Percentiles rank a stretch among this genome's conserved stretches.
phyloP scores from a whole-genome alignment of 768 basidiomycete species.

The Suillus sp. region DNA sequence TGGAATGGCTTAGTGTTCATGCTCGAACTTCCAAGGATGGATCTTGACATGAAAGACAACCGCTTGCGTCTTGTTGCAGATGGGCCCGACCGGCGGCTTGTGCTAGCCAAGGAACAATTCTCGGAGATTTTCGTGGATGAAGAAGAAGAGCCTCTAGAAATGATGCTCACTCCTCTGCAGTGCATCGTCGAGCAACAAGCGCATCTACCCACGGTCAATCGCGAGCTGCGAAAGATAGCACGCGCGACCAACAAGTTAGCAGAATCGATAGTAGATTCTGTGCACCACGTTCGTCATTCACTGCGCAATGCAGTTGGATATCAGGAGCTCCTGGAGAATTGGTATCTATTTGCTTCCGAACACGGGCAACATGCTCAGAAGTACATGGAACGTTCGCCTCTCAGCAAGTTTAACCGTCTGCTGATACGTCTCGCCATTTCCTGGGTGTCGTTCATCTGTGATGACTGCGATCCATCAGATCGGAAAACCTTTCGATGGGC shows the following conservation, averaged over 20 bases:
- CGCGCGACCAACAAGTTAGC: slow-evolving; percentile 87
- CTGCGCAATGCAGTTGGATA: slow-evolving; percentile 60
- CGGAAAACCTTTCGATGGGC: slow-evolving; percentile 98
- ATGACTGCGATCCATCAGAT: slow-evolving; percentile 95
- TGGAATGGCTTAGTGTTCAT: slow-evolving; percentile 92
- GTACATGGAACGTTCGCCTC: slow-evolving; percentile 75
- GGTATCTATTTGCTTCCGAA: slow-evolving; percentile 96
- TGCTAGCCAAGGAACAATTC: slow-evolving; percentile 77
- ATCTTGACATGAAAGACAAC: slow-evolving; percentile 83
- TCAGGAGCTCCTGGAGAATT: slow-evolving; percentile 89
- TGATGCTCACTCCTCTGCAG: slow-evolving; percentile 41
- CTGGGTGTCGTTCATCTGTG: slow-evolving; percentile 98
- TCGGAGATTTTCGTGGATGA: slow-evolving; percentile 67
- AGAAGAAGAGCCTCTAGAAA: slow-evolving; percentile 54
- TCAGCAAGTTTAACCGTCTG: slow-evolving; percentile 78
- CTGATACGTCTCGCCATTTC: slow-evolving; percentile 91
- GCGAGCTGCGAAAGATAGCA: slow-evolving; percentile 88
- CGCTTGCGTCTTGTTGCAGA: slow-evolving; percentile 93
- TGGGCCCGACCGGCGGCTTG: slow-evolving; percentile 77
- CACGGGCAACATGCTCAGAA: slow-evolving; percentile 89
- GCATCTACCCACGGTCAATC: slow-evolving; percentile 87
- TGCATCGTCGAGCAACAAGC: slow-evolving; percentile 82
- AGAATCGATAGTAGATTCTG: slow-evolving; percentile 90
- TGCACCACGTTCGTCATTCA: slow-evolving; percentile 78
- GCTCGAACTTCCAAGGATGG: slow-evolving; percentile 70